phyloP scores from a whole-genome alignment of 2,329 filamentous ascomycete species.

The Beauveria brongniartii region DNA sequence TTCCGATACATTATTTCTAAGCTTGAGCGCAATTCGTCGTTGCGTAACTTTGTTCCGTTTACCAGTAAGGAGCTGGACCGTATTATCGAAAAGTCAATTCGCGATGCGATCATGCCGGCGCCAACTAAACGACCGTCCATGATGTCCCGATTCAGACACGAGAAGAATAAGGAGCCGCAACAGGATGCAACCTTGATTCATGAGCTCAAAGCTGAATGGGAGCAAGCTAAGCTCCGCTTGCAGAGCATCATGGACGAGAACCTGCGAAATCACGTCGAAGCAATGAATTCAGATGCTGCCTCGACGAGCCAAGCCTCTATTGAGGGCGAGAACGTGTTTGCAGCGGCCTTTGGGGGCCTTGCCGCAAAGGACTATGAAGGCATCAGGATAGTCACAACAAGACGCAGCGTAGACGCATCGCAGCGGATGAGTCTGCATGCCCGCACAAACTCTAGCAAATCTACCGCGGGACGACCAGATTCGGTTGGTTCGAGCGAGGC shows the following conservation, averaged over 20 bases:
- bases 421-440: constrained; percentile 10
- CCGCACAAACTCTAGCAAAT: constrained; percentile 14
- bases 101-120: constrained; percentile 20
- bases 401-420: constrained; percentile 9
- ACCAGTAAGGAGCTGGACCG: constrained; percentile 28
- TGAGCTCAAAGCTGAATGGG: constrained; percentile 32
- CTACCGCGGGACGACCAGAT: constrained; percentile 18
- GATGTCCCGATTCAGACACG: constrained; percentile 26
- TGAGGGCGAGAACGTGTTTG: constrained; percentile 23
- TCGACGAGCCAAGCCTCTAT: constrained; percentile 8
- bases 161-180: constrained; percentile 20
- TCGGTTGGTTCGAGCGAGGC: constrained; percentile 29
- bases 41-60: constrained; percentile 37
- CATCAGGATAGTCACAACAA: constrained; percentile 13
- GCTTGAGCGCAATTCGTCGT: constrained; percentile 32
- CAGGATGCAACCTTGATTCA: constrained; percentile 27
- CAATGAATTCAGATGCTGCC: constrained; percentile 15
- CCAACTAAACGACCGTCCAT: constrained; percentile 25
- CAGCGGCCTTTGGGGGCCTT: constrained; percentile 29
- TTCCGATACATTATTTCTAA: constrained; percentile 38
- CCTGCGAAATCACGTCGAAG: constrained; percentile 20
- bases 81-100: constrained; percentile 27
- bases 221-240: constrained; percentile 25
- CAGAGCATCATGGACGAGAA: constrained; percentile 30
- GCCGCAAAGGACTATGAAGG: constrained; percentile 24